These are phyloP conservation scores for Ramichloridium luteum DNA, from an alignment of 2,329 filamentous ascomycete genomes.

Conservation along the genomic window DNA sequence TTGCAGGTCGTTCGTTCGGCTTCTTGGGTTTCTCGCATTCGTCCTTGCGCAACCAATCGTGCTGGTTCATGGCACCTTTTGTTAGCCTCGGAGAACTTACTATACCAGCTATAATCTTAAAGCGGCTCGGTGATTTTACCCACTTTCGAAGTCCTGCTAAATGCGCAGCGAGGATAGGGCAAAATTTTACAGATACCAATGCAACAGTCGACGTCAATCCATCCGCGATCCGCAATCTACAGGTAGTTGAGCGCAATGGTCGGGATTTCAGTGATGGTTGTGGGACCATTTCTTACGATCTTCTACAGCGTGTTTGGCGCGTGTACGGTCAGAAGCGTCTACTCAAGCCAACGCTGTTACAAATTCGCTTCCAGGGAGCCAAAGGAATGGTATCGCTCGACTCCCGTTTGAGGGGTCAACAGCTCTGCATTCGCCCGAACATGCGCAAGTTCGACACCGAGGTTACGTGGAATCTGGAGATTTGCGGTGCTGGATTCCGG, in stretches of 20 bases:
- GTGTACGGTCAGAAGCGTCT: slow-evolving; percentile 36
- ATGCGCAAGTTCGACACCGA: slow-evolving; percentile 67
- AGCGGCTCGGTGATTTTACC: slow-evolving; percentile 38
- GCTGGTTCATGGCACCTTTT: slow-evolving; percentile 52
- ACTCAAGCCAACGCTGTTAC: slow-evolving; percentile 51
- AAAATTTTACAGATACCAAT: slow-evolving; percentile 64
- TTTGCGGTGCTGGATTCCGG: slow-evolving; percentile 56
- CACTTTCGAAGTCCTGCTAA: slow-evolving; percentile 43
- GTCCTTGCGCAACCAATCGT: slow-evolving; percentile 57
- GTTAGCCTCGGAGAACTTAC: slow-evolving; percentile 20
- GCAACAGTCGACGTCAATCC: slow-evolving; percentile 43
- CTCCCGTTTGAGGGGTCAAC: slow-evolving; percentile 42
- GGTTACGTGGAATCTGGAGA: slow-evolving; percentile 48
- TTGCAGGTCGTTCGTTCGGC: slow-evolving; percentile 50
- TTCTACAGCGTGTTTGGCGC: slow-evolving; percentile 50
- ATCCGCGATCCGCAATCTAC: slow-evolving; percentile 27
- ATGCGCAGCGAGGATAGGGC: slow-evolving; percentile 48
- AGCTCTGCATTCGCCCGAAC: slow-evolving; percentile 53
- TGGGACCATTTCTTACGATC: slow-evolving; percentile 54
- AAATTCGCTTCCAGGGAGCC: slow-evolving; percentile 60
- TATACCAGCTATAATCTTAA: slow-evolving; percentile 31
- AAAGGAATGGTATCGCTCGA: slow-evolving; percentile 74
- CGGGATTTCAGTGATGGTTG: slow-evolving; percentile 69
- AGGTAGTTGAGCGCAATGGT: slow-evolving; percentile 43
- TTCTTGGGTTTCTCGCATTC: slow-evolving; percentile 75